Evolutionary conservation across 768 basidiomycete genomes (phyloP).

Genomic region (Tylopilus sp.): DNA sequence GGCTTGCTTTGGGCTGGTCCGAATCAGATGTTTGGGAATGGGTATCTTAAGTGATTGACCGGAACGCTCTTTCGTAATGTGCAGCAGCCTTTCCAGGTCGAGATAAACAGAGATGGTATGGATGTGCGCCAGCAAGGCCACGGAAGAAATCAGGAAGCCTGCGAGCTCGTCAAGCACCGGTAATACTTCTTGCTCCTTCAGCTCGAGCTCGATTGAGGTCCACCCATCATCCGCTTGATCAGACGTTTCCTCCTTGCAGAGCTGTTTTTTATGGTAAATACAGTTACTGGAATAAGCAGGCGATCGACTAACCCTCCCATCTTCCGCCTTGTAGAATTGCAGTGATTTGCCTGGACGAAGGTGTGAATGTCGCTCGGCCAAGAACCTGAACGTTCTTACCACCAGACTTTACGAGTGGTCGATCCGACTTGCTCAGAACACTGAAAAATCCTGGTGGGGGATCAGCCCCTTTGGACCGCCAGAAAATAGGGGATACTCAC

Average conservation of each 20-base stretch:
- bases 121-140: too few relatives aligned
- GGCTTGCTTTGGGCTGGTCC: background rate
- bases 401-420: constrained; percentile 10
- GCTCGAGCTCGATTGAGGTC: constrained; percentile 11
- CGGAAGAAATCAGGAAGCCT: too few relatives aligned
- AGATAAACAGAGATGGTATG: too few relatives aligned
- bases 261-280: constrained; percentile 1
- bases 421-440: constrained; percentile 16
- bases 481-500: background rate
- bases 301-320: constrained; percentile 11
- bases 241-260: background rate
- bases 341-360: constrained; percentile 11
- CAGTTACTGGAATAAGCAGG: background rate
- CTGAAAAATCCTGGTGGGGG: constrained; percentile 14
- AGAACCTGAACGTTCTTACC: background rate
- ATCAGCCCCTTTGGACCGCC: background rate
- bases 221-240: background rate
- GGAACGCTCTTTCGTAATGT: background rate
- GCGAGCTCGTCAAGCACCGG: constrained; percentile 6
- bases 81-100: background rate
- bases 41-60: background rate
- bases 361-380: background rate
- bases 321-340: constrained; percentile 5
- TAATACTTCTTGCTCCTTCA: constrained; percentile 1
- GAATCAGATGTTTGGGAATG: constrained; percentile 2